Percentiles rank a stretch among this genome's conserved stretches.
Conservation (phyloP, 1,284 basidiomycete species). For the Xanthoconium separans region DNA sequence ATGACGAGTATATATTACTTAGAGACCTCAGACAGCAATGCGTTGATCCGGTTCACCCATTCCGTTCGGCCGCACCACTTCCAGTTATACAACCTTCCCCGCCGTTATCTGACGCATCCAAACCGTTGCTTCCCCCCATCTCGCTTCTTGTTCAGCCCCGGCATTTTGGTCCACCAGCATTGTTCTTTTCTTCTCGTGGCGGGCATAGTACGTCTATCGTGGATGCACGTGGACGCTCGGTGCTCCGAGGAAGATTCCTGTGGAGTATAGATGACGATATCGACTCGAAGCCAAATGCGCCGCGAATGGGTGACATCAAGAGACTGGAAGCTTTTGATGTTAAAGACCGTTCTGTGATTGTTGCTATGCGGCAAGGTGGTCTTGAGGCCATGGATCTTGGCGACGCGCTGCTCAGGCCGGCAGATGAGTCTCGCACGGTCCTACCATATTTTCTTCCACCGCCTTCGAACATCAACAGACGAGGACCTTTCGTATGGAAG, state of each 20-base stretch:
- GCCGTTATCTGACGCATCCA: constrained; percentile 38
- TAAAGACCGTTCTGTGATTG: constrained; percentile 66
- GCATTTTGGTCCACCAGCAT: constrained; percentile 81
- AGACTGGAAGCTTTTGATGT: constrained; percentile 77
- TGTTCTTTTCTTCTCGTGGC: constrained; percentile 85
- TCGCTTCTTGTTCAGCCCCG: constrained; percentile 78
- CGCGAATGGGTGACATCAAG: constrained; percentile 73
- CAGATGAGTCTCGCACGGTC: constrained; percentile 67
- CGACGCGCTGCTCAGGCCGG: constrained; percentile 72
- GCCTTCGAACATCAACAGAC: constrained; percentile 58
- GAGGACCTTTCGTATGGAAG: constrained; percentile 74
- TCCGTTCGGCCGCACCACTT: constrained; percentile 51
- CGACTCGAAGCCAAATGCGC: constrained; percentile 37
- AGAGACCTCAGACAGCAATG: constrained; percentile 73
- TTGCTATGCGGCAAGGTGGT: constrained; percentile 80
- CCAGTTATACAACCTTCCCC: constrained; percentile 20
- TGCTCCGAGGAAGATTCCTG: constrained; percentile 72
- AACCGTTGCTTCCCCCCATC: constrained; percentile 69
- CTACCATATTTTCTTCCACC: constrained; percentile 67
- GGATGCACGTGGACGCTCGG: constrained; percentile 77
- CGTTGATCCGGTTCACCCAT: constrained; percentile 75
- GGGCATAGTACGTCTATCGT: constrained; percentile 83
- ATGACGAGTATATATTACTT: constrained; percentile 61
- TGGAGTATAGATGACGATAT: constrained; percentile 70
- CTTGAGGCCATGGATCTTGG: constrained; percentile 74